Percentiles rank a stretch among this genome's conserved stretches.
These are phyloP conservation scores for Tremella fuciformis DNA, from an alignment of 768 basidiomycete species.

Conservation along the genomic window DNA sequence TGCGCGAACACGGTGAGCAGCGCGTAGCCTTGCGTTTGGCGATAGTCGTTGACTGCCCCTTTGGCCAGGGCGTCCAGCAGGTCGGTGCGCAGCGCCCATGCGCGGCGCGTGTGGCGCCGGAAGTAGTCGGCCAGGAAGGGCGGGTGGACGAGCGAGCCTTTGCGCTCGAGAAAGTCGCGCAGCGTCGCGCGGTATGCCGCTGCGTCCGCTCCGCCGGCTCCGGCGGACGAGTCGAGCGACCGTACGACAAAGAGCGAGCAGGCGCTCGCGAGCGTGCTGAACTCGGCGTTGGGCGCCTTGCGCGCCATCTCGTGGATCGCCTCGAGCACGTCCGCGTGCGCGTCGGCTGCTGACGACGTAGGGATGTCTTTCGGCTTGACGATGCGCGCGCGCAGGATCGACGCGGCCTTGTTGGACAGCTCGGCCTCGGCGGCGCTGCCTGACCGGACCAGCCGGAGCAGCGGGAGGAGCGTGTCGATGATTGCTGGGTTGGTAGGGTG, in stretches of 20 bases:
- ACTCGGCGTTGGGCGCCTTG: constrained; percentile 63
- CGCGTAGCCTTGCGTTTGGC: constrained; percentile 70
- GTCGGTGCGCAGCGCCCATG: constrained; percentile 64
- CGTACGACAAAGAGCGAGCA: constrained; percentile 70
- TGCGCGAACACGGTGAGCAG: constrained; percentile 66
- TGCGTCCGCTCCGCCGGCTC: background rate
- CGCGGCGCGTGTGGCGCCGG: constrained; percentile 62
- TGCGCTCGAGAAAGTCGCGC: constrained; percentile 72
- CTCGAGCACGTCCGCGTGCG: constrained; percentile 59
- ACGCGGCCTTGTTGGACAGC: constrained; percentile 80
- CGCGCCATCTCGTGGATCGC: constrained; percentile 72
- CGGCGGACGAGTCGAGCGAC: constrained; percentile 51
- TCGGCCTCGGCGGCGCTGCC: constrained; percentile 67
- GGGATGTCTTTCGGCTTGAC: constrained; percentile 67
- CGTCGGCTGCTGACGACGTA: constrained; percentile 50
- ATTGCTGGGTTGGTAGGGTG: constrained; percentile 71
- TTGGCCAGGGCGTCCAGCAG: constrained; percentile 56
- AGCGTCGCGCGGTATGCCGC: constrained; percentile 66
- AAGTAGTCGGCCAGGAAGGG: constrained; percentile 77
- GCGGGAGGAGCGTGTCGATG: constrained; percentile 67
- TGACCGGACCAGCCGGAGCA: constrained; percentile 69
- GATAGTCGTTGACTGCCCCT: constrained; percentile 70
- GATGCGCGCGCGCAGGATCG: constrained; percentile 71
- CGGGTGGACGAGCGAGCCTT: constrained; percentile 70
- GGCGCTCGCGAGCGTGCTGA: constrained; percentile 64